Percentiles rank a stretch among this genome's conserved stretches.
phyloP scores from a whole-genome alignment of 176 grass and related monocot genomes.

The Aegilops umbellulata region DNA sequence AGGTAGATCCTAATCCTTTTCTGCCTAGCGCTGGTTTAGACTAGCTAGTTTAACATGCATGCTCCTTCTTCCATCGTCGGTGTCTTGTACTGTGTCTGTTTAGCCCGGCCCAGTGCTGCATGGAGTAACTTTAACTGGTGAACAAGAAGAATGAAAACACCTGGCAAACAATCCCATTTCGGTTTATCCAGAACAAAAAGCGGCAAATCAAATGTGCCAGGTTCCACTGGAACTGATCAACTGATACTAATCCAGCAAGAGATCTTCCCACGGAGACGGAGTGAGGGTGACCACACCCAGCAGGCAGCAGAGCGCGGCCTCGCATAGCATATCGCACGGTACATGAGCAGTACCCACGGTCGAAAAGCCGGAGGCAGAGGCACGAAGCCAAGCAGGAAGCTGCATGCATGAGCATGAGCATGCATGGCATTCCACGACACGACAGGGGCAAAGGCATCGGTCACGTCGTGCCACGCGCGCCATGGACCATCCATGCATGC shows the following conservation, averaged over 20 bases:
- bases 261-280: no score
- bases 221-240: neutral
- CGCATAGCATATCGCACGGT: neutral
- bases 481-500: neutral
- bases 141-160: neutral
- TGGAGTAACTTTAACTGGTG: neutral
- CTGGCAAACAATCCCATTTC: neutral
- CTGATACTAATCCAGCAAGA: no score
- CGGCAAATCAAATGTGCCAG: neutral
- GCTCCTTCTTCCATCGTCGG: neutral
- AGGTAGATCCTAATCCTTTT: conserved; percentile 17
- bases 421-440: neutral
- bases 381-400: neutral
- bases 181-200: neutral
- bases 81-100: neutral
- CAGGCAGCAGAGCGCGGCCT: neutral
- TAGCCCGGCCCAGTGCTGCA: no score
- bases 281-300: neutral
- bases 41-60: neutral
- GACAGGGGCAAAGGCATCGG: neutral
- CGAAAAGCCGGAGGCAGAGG: neutral
- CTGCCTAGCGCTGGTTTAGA: neutral
- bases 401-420: conserved; percentile 12
- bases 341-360: neutral
- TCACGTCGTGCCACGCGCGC: neutral